These are phyloP conservation scores for Saccharomyces jurei DNA, from an alignment of 805 yeast genomes.

Conservation along the genomic window DNA sequence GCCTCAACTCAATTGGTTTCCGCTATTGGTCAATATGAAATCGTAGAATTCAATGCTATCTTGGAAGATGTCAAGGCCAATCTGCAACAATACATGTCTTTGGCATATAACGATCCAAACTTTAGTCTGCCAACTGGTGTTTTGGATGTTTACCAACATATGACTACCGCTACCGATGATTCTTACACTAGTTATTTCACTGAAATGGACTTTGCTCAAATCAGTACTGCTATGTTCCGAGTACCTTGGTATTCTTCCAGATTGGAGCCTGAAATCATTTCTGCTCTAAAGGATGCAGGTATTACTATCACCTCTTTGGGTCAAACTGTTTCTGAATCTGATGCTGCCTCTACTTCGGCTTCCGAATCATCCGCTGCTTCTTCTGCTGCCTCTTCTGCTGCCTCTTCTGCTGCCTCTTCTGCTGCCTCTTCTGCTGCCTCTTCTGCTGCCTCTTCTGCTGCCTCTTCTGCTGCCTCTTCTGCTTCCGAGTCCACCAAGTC, in stretches of 20 bases:
- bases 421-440: slow-evolving; percentile 7
- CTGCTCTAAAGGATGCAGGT: slow-evolving; percentile 12
- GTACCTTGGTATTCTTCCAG: slow-evolving; percentile 33
- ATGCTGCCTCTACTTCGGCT: slow-evolving; percentile 6
- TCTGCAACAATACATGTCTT: slow-evolving; percentile 15
- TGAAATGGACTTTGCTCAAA: slow-evolving; percentile 24
- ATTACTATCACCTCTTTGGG: slow-evolving; percentile 6
- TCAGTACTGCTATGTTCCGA: slow-evolving; percentile 26
- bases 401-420: slow-evolving; percentile 8
- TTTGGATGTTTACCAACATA: slow-evolving; percentile 16
- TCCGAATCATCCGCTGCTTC: slow-evolving; percentile 5
- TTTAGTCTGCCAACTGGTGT: slow-evolving; percentile 20
- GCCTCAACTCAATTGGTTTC: slow-evolving; percentile 4
- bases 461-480: slow-evolving; percentile 5
- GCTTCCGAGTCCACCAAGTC: slow-evolving; percentile 4
- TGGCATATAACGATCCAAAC: slow-evolving; percentile 14
- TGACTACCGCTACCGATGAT: slow-evolving; percentile 31
- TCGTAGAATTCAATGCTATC: slow-evolving; percentile 20
- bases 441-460: slow-evolving; percentile 4
- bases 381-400: slow-evolving; percentile 4
- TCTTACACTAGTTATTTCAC: slow-evolving; percentile 30
- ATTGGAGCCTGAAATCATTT: slow-evolving; percentile 15
- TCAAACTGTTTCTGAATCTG: slow-evolving; percentile 1
- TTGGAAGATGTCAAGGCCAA: slow-evolving; percentile 17
- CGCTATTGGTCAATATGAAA: slow-evolving; percentile 12